These are phyloP conservation scores for Paxillus rubicundulus DNA, from an alignment of 768 basidiomycete genomes.

Conservation along the genomic window DNA sequence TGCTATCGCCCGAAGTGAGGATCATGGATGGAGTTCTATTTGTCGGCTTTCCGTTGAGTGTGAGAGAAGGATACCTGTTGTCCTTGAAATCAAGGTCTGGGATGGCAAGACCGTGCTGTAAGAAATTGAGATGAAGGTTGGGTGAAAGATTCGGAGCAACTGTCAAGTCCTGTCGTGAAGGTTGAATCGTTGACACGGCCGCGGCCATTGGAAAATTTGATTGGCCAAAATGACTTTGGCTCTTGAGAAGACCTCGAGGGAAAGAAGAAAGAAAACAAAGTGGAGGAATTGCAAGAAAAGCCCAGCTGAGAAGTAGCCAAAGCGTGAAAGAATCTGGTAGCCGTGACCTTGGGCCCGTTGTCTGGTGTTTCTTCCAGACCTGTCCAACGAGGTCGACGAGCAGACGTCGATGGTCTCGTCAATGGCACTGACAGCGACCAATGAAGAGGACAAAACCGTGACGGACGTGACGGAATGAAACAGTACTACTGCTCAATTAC, in stretches of 20 bases:
- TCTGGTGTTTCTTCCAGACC: neutral
- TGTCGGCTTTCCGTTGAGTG: slow-evolving; percentile 22
- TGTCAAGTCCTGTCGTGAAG: slow-evolving; percentile 40
- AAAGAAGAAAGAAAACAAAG: slow-evolving; percentile 7
- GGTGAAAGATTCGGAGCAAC: slow-evolving; percentile 28
- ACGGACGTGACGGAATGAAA: neutral
- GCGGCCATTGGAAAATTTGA: slow-evolving; percentile 36
- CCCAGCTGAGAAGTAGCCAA: neutral
- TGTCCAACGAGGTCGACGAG: neutral
- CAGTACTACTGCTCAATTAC: too few relatives aligned
- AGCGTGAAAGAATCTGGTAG: too few relatives aligned
- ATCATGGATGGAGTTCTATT: slow-evolving; percentile 31
- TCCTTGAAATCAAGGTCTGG: slow-evolving; percentile 63
- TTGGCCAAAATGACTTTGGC: slow-evolving; percentile 20
- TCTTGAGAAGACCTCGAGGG: slow-evolving; percentile 13
- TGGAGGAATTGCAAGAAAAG: slow-evolving; percentile 4
- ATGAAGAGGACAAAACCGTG: neutral
- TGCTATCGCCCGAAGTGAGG: slow-evolving; percentile 26
- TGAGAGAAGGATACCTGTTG: slow-evolving; percentile 50
- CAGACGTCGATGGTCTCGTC: neutral
- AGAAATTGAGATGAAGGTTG: slow-evolving; percentile 39
- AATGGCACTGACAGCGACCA: neutral
- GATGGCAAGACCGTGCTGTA: slow-evolving; percentile 52
- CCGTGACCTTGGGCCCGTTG: too few relatives aligned
- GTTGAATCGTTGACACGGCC: slow-evolving; percentile 48